phyloP scores from a whole-genome alignment of 257 asterid genomes.

The Plantago major region DNA sequence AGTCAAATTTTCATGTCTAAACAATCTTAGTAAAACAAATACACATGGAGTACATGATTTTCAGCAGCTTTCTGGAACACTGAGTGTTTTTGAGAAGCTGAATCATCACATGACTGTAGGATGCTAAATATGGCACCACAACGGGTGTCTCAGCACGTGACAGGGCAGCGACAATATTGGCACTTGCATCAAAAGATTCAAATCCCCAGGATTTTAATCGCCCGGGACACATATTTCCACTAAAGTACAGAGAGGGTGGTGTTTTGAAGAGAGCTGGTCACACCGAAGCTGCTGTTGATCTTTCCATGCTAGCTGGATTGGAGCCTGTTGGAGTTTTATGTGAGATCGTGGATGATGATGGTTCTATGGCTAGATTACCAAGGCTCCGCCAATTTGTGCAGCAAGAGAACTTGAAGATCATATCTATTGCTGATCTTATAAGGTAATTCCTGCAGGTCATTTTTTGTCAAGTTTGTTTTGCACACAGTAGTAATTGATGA shows the following conservation, averaged over 20 bases:
- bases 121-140: slow-evolving; percentile 84
- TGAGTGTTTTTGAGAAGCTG: slow-evolving; percentile 3
- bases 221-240: slow-evolving; percentile 97
- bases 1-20: too few species aligned
- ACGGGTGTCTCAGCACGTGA: slow-evolving; percentile 98
- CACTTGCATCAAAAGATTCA: slow-evolving; percentile 88
- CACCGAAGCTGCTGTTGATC: slow-evolving; percentile 98
- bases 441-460: slow-evolving; percentile 40
- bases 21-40: too few species aligned
- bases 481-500: too few species aligned
- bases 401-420: slow-evolving; percentile 64
- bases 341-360: slow-evolving; percentile 96
- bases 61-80: slow-evolving; percentile 4
- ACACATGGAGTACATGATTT: too few species aligned
- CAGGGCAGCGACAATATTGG: slow-evolving; percentile 75
- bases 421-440: slow-evolving; percentile 89
- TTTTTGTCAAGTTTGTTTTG: background rate
- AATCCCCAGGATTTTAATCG: slow-evolving; percentile 91
- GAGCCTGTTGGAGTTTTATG: slow-evolving; percentile 85
- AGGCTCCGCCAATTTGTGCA: slow-evolving; percentile 60
- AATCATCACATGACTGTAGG: slow-evolving; percentile 40
- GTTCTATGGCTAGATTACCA: slow-evolving; percentile 98
- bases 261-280: slow-evolving; percentile 98
- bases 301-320: slow-evolving; percentile 75
- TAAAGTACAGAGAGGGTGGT: slow-evolving; percentile 90